A percentile compares a stretch with the other conserved stretches of the same genome.
These are phyloP conservation scores for Diaporthe longicolla DNA, from an alignment of 2,329 filamentous ascomycete genomes.

Conservation along the genomic window DNA sequence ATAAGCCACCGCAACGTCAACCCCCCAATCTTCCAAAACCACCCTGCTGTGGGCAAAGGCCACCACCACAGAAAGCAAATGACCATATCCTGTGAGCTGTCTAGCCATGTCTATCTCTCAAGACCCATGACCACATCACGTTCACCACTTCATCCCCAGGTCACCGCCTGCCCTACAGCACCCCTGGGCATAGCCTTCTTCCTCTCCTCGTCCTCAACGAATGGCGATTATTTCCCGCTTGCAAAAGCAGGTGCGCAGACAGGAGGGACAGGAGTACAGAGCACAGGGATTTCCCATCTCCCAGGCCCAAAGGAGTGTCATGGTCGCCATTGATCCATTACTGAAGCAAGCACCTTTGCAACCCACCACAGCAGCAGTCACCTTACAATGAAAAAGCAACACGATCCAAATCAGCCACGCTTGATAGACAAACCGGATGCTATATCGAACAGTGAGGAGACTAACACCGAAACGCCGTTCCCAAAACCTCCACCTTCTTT, in stretches of 20 bases:
- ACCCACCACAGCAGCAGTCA: conserved; percentile 26
- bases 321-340: conserved; percentile 30
- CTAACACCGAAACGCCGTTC: conserved; percentile 35
- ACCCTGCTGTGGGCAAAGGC: conserved; percentile 10
- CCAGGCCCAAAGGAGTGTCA: conserved; percentile 33
- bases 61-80: background rate
- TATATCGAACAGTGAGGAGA: conserved; percentile 30
- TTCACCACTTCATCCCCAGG: background rate
- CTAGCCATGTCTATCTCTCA: conserved; percentile 40
- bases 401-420: conserved; percentile 33
- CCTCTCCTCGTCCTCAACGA: background rate
- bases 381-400: conserved; percentile 32
- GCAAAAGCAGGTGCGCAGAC: conserved; percentile 23
- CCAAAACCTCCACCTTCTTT: conserved; percentile 31
- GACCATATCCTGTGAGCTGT: conserved; percentile 16
- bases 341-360: conserved; percentile 2
- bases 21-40: background rate
- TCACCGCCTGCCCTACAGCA: background rate
- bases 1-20: conserved; percentile 7
- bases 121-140: conserved; percentile 13
- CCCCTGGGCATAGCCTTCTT: background rate
- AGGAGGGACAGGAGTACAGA: conserved; percentile 12
- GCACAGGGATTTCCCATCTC: background rate
- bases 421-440: conserved; percentile 33
- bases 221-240: background rate